Percentiles rank a stretch among this genome's conserved stretches.
Evolutionary conservation across 2,329 filamentous ascomycete genomes (phyloP).

Genomic region (Xylaria multiplex): DNA sequence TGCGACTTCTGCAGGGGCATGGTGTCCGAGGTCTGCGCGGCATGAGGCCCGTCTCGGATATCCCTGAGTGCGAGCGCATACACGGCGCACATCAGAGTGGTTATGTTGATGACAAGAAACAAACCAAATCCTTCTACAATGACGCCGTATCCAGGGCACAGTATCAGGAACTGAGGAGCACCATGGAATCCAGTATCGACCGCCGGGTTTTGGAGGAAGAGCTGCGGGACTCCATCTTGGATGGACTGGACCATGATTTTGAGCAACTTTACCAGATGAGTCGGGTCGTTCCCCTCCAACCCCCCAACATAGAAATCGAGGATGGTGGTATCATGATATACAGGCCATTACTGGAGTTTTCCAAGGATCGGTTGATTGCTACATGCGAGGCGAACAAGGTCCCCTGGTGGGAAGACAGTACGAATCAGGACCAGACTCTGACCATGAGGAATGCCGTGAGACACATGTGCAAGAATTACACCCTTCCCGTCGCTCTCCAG

Average conservation of each 20-base stretch:
- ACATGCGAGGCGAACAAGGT: conserved; percentile 77
- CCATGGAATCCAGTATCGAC: conserved; percentile 43
- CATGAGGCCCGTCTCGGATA: conserved; percentile 71
- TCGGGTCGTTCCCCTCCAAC: conserved; percentile 27
- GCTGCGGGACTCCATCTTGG: conserved; percentile 20
- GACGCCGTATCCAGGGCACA: conserved; percentile 45
- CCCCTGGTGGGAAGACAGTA: conserved; percentile 84
- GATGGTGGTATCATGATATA: conserved; percentile 73
- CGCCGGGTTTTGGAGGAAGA: conserved; percentile 36
- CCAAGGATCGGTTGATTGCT: conserved; percentile 76
- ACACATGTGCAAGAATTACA: conserved; percentile 66
- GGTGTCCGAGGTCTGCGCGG: conserved; percentile 76
- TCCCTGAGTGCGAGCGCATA: conserved; percentile 86
- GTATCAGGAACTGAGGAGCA: conserved; percentile 40
- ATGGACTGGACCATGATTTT: conserved; percentile 39
- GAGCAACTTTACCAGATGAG: conserved; percentile 38
- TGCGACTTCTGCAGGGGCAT: conserved; percentile 77
- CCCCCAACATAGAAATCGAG: conserved; percentile 58
- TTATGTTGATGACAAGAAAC: conserved; percentile 58
- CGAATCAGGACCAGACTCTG: conserved; percentile 80
- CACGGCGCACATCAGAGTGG: conserved; percentile 77
- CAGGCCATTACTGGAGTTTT: conserved; percentile 75
- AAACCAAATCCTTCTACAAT: conserved; percentile 52
- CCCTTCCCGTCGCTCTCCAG: conserved; percentile 75
- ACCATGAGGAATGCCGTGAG: conserved; percentile 86